Percentiles rank a stretch among this genome's conserved stretches.
Conservation (phyloP, 2,329 filamentous ascomycete species). For the Epichloe glyceriae region DNA sequence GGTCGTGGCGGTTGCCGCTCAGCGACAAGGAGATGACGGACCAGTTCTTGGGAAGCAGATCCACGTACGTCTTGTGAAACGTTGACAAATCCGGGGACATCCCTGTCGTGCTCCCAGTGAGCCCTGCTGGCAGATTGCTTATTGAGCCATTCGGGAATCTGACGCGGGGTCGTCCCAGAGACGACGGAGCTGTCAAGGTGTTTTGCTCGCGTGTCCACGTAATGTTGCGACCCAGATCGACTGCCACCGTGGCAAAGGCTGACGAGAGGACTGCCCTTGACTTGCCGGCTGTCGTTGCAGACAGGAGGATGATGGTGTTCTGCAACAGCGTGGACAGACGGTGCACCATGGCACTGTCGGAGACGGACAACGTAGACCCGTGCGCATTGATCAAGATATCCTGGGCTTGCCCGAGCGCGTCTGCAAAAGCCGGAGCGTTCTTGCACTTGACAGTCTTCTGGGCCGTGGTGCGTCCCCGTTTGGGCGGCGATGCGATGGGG, state of each 20-base stretch:
- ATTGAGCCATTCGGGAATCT: constrained; percentile 23
- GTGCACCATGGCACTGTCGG: constrained; percentile 48
- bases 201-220: constrained; percentile 53
- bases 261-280: constrained; percentile 34
- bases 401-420: constrained; percentile 51
- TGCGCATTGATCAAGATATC: constrained; percentile 54
- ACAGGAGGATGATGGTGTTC: constrained; percentile 51
- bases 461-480: constrained; percentile 15
- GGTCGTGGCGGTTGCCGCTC: constrained; percentile 68
- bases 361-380: constrained; percentile 36
- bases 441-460: constrained; percentile 18
- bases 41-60: constrained; percentile 75
- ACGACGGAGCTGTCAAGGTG: constrained; percentile 20
- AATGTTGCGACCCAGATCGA: constrained; percentile 58
- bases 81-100: constrained; percentile 39
- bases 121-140: not conserved
- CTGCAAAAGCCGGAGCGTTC: constrained; percentile 33
- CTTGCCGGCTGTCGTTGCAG: constrained; percentile 41
- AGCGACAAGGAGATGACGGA: constrained; percentile 75
- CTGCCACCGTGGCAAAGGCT: constrained; percentile 46
- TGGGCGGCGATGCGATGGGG: constrained; percentile 23
- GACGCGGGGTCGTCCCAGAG: not conserved
- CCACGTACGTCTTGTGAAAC: constrained; percentile 71
- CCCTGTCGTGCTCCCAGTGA: constrained; percentile 21
- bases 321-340: constrained; percentile 50